Percentiles rank a stretch among this genome's conserved stretches.
Conservation (phyloP, 176 grass and related monocot genomes). For the Zizania latifolia region DNA sequence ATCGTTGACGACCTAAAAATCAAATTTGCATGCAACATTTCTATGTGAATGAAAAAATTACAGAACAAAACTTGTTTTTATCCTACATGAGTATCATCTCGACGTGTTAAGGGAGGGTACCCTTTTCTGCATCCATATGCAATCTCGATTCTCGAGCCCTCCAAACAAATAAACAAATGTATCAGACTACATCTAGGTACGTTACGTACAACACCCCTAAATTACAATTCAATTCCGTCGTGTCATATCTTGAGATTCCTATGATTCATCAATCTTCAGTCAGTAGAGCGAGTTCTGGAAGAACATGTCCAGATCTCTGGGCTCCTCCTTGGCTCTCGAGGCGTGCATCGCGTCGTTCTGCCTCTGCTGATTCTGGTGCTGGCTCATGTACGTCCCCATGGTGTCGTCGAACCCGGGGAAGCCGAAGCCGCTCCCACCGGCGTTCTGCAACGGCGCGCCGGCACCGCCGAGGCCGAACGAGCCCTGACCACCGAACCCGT, state of each 20-base stretch:
- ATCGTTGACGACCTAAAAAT: not conserved
- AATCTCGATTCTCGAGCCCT: constrained; percentile 9
- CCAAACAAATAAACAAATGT: constrained; percentile 69
- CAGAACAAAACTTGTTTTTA: constrained; percentile 27
- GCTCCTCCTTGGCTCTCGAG: constrained; percentile 68
- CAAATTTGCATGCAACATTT: constrained; percentile 23
- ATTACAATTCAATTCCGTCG: constrained; percentile 23
- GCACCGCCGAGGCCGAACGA: constrained; percentile 18
- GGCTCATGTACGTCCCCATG: constrained; percentile 52
- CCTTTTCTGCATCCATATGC: constrained; percentile 30
- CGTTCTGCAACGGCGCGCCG: constrained; percentile 20
- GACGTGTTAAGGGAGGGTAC: constrained; percentile 26
- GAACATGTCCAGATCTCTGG: constrained; percentile 49
- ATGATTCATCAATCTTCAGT: not conserved
- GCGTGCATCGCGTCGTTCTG: constrained; percentile 55
- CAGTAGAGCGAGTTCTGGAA: constrained; percentile 37
- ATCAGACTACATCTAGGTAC: constrained; percentile 32
- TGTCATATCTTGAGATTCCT: not conserved
- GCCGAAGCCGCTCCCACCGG: constrained; percentile 8
- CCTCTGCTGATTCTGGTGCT: constrained; percentile 58
- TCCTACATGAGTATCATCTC: constrained; percentile 15
- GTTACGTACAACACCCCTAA: constrained; percentile 12
- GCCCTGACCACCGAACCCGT: constrained; percentile 33
- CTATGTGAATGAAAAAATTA: not conserved
- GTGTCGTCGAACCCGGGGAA: constrained; percentile 47